phyloP scores from a whole-genome alignment of 768 basidiomycete species.

The Lyophyllum shimeji region DNA sequence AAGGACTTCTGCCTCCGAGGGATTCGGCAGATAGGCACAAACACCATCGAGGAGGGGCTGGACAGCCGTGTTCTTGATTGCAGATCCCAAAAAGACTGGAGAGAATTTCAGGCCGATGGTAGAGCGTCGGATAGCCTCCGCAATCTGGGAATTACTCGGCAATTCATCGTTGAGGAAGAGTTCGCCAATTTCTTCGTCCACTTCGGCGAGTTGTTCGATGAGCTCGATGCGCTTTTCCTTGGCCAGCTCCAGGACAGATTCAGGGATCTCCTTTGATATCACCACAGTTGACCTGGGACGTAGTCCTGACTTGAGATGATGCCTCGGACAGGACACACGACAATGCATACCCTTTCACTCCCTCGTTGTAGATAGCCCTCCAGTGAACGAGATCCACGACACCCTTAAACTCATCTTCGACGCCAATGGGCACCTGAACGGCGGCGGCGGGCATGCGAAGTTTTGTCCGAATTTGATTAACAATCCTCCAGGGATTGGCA shows the following conservation, averaged over 20 bases:
- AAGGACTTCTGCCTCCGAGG: conserved; percentile 71
- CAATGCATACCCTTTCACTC: conserved; percentile 81
- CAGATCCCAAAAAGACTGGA: conserved; percentile 95
- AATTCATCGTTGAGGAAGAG: conserved; percentile 82
- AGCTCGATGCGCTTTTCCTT: conserved; percentile 86
- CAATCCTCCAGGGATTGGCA: conserved; percentile 95
- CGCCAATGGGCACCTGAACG: conserved; percentile 93
- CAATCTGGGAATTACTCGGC: conserved; percentile 72
- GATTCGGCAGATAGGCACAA: conserved; percentile 92
- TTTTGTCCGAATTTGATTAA: conserved; percentile 88
- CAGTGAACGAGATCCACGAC: conserved; percentile 93
- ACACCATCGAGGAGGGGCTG: conserved; percentile 94
- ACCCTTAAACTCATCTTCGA: conserved; percentile 83
- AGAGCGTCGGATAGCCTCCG: conserved; percentile 82
- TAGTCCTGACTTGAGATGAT: neutral
- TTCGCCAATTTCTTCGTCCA: conserved; percentile 94
- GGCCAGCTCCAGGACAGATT: conserved; percentile 68
- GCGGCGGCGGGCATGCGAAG: conserved; percentile 92
- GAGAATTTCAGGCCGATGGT: conserved; percentile 90
- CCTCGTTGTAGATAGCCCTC: conserved; percentile 94
- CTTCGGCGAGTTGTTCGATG: conserved; percentile 93
- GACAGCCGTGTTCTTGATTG: conserved; percentile 95
- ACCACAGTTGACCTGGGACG: conserved; percentile 69
- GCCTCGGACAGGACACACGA: neutral
- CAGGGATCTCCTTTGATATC: conserved; percentile 87